Percentiles rank a stretch among this genome's conserved stretches.
These are phyloP conservation scores for Penstemon barbatus DNA, from an alignment of 257 asterid species.

Conservation along the genomic window DNA sequence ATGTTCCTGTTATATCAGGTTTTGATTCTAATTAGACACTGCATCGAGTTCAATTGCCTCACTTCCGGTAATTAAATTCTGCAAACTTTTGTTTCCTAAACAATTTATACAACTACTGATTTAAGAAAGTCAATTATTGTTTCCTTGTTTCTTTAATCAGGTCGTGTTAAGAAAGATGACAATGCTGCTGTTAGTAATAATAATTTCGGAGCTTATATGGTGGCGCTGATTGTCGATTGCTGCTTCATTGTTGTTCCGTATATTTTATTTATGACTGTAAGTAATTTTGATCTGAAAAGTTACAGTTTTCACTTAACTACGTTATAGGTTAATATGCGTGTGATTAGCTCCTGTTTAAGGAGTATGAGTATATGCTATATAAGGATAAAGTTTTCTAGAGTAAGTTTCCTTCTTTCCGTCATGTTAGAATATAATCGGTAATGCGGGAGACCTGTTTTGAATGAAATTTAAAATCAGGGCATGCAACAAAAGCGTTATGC, in stretches of 20 bases:
- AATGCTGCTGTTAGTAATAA: conserved; percentile 37
- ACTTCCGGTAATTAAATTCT: conserved; percentile 40
- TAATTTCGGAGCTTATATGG: conserved; percentile 42
- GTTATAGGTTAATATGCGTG: background rate
- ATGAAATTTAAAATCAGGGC: background rate
- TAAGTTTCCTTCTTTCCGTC: background rate
- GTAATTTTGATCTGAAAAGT: conserved; percentile 31
- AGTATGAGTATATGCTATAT: background rate
- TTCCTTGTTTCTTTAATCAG: conserved; percentile 32
- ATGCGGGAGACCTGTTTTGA: background rate
- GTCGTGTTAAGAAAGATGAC: conserved; percentile 57
- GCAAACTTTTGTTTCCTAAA: background rate
- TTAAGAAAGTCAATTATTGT: background rate
- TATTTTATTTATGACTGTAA: conserved; percentile 69
- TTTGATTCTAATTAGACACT: conserved; percentile 54
- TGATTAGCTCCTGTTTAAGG: conserved; percentile 6
- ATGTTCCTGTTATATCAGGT: conserved; percentile 38
- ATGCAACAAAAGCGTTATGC: background rate
- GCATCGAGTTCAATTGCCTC: conserved; percentile 39
- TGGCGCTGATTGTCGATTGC: conserved; percentile 52
- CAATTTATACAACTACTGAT: background rate
- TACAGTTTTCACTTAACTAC: background rate
- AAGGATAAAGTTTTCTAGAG: background rate
- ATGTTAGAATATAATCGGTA: background rate
- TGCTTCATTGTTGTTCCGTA: conserved; percentile 55